Evolutionary conservation across 352 stramenopile species (phyloP).

Genomic region (Phytophthora idaei): DNA sequence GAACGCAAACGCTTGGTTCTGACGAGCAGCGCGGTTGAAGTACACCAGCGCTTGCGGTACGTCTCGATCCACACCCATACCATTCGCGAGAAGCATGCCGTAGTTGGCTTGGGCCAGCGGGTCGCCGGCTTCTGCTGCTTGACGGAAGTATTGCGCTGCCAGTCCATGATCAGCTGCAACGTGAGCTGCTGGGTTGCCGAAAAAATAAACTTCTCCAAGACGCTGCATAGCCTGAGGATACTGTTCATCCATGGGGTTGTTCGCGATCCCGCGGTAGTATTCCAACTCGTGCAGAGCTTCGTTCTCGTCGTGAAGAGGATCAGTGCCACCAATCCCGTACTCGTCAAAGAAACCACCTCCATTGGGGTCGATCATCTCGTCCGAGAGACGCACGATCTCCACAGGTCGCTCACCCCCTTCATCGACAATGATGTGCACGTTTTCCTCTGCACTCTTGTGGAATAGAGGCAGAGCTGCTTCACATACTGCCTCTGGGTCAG

Average conservation of each 20-base stretch:
- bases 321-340: constrained; percentile 23
- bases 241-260: constrained; percentile 64
- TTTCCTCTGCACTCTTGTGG: constrained; percentile 61
- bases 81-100: constrained; percentile 73
- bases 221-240: constrained; percentile 63
- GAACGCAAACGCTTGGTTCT: constrained; percentile 68
- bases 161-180: constrained; percentile 52
- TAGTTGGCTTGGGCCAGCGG: constrained; percentile 71
- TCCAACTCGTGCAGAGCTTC: constrained; percentile 61
- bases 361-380: constrained; percentile 39
- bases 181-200: constrained; percentile 64
- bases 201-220: constrained; percentile 77
- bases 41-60: constrained; percentile 65
- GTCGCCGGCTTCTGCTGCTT: constrained; percentile 70
- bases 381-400: constrained; percentile 56
- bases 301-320: constrained; percentile 36
- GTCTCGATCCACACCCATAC: constrained; percentile 62
- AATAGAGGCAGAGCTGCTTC: constrained; percentile 51
- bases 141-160: constrained; percentile 66
- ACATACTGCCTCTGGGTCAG: constrained; percentile 32
- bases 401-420: constrained; percentile 49
- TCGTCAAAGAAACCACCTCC: constrained; percentile 26
- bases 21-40: constrained; percentile 56
- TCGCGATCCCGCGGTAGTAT: constrained; percentile 66
- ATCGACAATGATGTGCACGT: constrained; percentile 56